Base-by-base conservation (phyloP, 257 asterid species). In the Scutellaria galericulata region DNA sequence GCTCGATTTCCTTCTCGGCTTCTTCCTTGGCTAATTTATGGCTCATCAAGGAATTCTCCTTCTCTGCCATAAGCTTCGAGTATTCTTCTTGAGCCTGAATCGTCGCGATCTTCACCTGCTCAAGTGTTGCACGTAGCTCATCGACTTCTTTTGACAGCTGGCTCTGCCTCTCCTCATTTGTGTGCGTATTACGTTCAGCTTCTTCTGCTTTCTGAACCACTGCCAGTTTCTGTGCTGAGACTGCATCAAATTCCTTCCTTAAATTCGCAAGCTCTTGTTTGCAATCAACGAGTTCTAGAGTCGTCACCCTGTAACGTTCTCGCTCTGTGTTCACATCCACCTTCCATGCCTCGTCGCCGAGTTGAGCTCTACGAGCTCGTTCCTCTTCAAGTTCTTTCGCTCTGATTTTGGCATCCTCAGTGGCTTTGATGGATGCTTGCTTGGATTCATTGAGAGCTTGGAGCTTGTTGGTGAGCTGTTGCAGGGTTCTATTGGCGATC, bases 391-490 rank as follows among this genome's bases (percentile, higher is more conserved):
- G 89, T 13, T 88, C 86, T 6, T 51, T 52, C n/a, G 84, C 84
- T 68, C 84, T 58, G 8, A 70, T 51, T 58, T 82, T 89, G 0
- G 96, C 89, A 0, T 77, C 81, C 18, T 89, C 91, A 0, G 87
- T 74, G 0, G 86, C 87, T 68, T 68, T 76, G 54, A 86, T 83
- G 3, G 97, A 90, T 13, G 86, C 78, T 60, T 81, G 93, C 76
- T 93, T 93, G 27, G 95, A 84, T 56, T 80, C 83, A 13, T 86
- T 77, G 20, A 88, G 83, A 31, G 73, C 69, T 64, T 88, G 86
- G 2, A 93, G 93, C 89, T 88, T 89, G 78, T 69, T 70, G 0
- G 95, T 88, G 39, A 91, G 95, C 15, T 83, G 86, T 59, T 86
- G 84, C 5, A 90, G 71, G 2, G 98, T 90, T 55, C 73, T 68